Base-by-base conservation (phyloP, 1,284 basidiomycete genomes). In the Cutaneotrichosporon arboriforme region DNA sequence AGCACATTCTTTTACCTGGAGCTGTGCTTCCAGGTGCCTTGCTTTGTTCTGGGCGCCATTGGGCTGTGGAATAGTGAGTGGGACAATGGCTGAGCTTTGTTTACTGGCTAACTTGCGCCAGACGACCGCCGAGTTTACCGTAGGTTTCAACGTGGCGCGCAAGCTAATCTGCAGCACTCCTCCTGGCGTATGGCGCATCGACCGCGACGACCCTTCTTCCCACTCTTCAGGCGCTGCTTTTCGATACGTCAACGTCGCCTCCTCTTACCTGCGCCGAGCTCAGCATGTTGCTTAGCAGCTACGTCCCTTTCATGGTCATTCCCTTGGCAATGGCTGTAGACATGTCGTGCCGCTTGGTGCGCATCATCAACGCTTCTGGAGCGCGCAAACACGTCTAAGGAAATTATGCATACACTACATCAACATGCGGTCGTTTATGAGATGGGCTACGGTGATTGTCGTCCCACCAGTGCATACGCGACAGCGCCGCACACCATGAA, bases 181-280 rank as follows among this genome's bases (percentile, higher is more conserved):
- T 92, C 4, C 75, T 87, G 5, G 69, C 84, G 31, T 92, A 91
- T 68, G 87, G 80, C 22, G 85, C 87, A 0, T 87, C 86, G 0
- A 85, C 87, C 0, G 78, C 82, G 0, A 90, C 87, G 0, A 89
- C 88, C 0, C 84, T 85, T 2, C 70, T 88, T 15, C 82, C 89
- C 0, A 88, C 85, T 62, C 69, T 91, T 46, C 71, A 79, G 2
- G 77, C 81, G 22, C 69, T 90, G 38, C 66, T 88, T 21, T 66
- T 75, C 10, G 78, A 78, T 2, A 57, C 59, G 15, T 36, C 56
- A n/a, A 49, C 51, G 2, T 53, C 33, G 12, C 69, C 69, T 3
- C 60, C 65, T 9, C 57, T 65, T 46, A 62, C 60, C 9, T 49
- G 43, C 4, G 13, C 37, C 20, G 60, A 69, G 51, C 69, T 52